Evolutionary conservation across 202 grass and related monocot genomes (phyloP).

Genomic region (Bolboschoenoplectus hybrid): DNA sequence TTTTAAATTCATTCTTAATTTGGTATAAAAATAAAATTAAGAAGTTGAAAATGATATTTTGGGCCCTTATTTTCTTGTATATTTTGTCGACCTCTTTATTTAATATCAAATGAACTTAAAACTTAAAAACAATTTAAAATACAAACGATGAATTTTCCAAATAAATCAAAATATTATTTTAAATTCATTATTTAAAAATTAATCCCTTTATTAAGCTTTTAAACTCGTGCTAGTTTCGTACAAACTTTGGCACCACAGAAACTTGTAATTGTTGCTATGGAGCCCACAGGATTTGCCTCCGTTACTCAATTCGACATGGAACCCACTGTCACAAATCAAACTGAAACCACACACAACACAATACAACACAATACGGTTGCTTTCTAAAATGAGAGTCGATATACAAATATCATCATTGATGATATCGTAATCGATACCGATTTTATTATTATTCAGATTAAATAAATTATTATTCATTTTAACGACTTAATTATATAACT

Average conservation of each 20-base stretch:
- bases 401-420: no score
- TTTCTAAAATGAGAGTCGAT: neutral
- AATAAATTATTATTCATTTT: no score
- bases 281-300: neutral
- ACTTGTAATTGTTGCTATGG: neutral
- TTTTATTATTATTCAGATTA: no score
- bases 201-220: no score
- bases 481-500: no score
- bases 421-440: no score
- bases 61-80: neutral
- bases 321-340: neutral
- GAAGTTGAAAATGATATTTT: neutral
- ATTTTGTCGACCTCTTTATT: neutral
- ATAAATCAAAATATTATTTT: no score
- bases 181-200: no score
- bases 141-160: neutral
- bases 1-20: neutral
- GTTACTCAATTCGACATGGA: neutral
- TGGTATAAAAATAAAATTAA: neutral
- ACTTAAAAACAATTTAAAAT: neutral
- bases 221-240: no score
- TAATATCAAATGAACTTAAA: neutral
- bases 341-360: constrained; percentile 5
- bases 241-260: no score
- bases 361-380: neutral